A percentile compares a stretch with the other conserved stretches of the same genome.
Evolutionary conservation across 169 alveolate genomes (phyloP).

Genomic region (Plasmodium blacklocki): DNA sequence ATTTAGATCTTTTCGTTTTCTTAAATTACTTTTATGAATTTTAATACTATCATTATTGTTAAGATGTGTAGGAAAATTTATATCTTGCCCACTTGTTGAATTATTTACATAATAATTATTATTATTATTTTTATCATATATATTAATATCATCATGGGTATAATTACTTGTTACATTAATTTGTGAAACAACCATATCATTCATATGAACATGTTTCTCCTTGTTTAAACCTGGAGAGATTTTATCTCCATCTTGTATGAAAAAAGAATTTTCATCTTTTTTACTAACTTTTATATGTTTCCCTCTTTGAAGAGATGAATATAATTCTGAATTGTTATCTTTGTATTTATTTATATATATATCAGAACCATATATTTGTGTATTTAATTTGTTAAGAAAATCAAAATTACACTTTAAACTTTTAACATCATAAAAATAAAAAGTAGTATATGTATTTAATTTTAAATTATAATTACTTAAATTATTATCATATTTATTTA

Average conservation of each 20-base stretch:
- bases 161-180: background rate
- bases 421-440: slow-evolving; percentile 59
- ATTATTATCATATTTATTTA: slow-evolving; percentile 60
- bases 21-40: background rate
- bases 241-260: no score
- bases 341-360: slow-evolving; percentile 9
- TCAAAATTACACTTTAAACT: slow-evolving; percentile 25
- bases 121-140: background rate
- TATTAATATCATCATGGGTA: background rate
- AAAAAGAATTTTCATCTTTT: no score
- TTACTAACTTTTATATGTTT: no score
- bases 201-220: no score
- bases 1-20: slow-evolving; percentile 11
- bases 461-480: slow-evolving; percentile 50
- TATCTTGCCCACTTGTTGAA: background rate
- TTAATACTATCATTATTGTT: background rate
- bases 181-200: background rate
- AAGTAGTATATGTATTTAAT: slow-evolving; percentile 43
- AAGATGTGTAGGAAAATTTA: background rate
- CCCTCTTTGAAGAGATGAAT: background rate
- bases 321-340: background rate
- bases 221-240: no score
- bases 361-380: slow-evolving; percentile 19
- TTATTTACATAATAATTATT: background rate
- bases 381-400: slow-evolving; percentile 34